Evolutionary conservation across 495 filamentous ascomycete genomes (phyloP), one percentile per base, ranked within the genome.

Genomic region (Lasiosphaeriaceae sp.): DNA sequence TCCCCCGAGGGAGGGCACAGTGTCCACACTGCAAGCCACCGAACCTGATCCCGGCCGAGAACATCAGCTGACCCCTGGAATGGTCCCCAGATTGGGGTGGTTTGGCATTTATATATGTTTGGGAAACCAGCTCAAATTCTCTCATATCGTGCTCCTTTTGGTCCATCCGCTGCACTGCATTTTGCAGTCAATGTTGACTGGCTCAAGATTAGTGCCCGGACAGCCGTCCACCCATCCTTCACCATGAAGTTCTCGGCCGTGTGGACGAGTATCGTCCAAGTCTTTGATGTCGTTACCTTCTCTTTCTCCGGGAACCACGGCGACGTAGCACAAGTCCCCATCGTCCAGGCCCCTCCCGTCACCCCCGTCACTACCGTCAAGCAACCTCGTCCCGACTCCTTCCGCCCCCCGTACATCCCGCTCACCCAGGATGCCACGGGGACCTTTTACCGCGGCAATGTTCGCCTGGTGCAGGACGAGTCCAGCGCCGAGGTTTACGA

Each of bases 161-260:
- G 7, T 43, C 1, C 5, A 17, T 7, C 39, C 14, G 39, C 39
- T 37, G 14, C 1, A 11, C 37, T 19, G 11, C 2, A 20, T 24
- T 52, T 35, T 54, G 56, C 14, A 41, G 20, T 17, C 47, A 8
- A 14, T 9, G 34, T 31, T 34, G 52, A 29, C 17, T 37, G 52
- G 52, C 24, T 50, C 16, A n/a, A n/a, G n/a, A n/a, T n/a, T n/a
- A n/a, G n/a, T n/a, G n/a, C n/a, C n/a, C n/a, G n/a, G n/a, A n/a
- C n/a, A n/a, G 31, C 19, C 26, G 48, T 35, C 24, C 31, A 11
- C 16, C 34, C 19, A 50, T 29, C 22, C 3, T 20, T 35, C 51
- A 55, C 37, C 35, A 59, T 59, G 57, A 59, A 54, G 57, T 24
- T 54, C 34, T 17, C 41, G 17, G 48, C 57, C 16, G 57, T 59